These are phyloP conservation scores for Metschnikowia baotianmanensis DNA, from an alignment of 805 yeast species.

Conservation along the genomic window DNA sequence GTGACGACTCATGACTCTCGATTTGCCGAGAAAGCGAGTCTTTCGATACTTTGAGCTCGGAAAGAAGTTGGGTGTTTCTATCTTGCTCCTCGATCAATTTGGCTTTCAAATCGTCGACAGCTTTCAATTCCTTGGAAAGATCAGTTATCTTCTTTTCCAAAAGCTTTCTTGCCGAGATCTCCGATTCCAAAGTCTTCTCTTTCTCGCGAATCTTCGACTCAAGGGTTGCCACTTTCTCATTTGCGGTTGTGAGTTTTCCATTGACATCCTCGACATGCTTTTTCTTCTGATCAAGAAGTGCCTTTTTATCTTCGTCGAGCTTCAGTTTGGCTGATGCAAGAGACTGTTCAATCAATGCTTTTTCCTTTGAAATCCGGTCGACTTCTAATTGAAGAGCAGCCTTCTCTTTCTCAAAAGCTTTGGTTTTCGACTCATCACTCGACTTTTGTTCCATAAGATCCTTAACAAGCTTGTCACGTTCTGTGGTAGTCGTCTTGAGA, in stretches of 20 bases:
- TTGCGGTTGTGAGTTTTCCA: slow-evolving; percentile 1
- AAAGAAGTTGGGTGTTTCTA: neutral
- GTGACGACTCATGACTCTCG: slow-evolving; percentile 7
- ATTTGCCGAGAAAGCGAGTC: slow-evolving; percentile 8
- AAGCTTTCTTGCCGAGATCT: neutral
- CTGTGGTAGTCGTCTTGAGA: neutral
- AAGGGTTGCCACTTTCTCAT: slow-evolving; percentile 1
- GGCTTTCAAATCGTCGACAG: neutral
- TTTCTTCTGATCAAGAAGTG: slow-evolving; percentile 12
- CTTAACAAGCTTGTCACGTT: neutral
- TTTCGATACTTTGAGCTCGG: slow-evolving; percentile 3
- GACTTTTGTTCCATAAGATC: slow-evolving; percentile 1
- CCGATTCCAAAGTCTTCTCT: neutral
- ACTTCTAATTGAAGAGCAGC: slow-evolving; percentile 1
- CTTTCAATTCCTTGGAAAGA: neutral
- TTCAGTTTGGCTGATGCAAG: neutral
- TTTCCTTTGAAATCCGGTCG: neutral
- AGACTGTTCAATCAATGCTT: slow-evolving; percentile 2
- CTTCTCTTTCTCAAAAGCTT: slow-evolving; percentile 4
- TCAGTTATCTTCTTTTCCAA: slow-evolving; percentile 1
- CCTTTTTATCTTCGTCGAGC: slow-evolving; percentile 19
- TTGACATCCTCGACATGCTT: neutral
- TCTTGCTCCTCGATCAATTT: slow-evolving; percentile 5
- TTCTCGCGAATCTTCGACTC: slow-evolving; percentile 1
- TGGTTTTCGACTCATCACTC: neutral